Percentiles rank a stretch among this genome's conserved stretches.
Conservation (phyloP, 176 grass and related monocot genomes). For the Triticum turgidum region DNA sequence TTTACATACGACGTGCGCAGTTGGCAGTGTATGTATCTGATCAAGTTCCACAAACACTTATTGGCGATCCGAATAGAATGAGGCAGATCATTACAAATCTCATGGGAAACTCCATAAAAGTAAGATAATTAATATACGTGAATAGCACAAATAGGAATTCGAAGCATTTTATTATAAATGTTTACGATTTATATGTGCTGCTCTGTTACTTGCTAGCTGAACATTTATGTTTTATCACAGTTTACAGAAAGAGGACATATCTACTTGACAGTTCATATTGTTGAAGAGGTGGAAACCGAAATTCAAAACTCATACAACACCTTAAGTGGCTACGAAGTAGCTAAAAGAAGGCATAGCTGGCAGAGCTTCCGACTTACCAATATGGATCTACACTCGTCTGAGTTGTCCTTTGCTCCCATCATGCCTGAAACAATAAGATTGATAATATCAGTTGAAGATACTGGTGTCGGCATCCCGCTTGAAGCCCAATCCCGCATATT, state of each 20-base stretch:
- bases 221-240: conserved; percentile 42
- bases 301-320: conserved; percentile 53
- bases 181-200: background rate
- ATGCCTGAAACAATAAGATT: conserved; percentile 71
- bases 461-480: conserved; percentile 79
- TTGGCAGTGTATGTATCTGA: conserved; percentile 90
- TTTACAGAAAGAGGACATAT: conserved; percentile 96
- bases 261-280: conserved; percentile 90
- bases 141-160: conserved; percentile 11
- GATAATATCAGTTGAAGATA: conserved; percentile 97
- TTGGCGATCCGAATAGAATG: conserved; percentile 85
- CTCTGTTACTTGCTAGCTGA: conserved; percentile 25
- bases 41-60: conserved; percentile 79
- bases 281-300: conserved; percentile 73
- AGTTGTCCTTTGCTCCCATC: conserved; percentile 41
- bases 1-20: conserved; percentile 32
- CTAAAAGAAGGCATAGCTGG: conserved; percentile 65
- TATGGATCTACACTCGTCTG: conserved; percentile 45
- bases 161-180: background rate
- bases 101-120: conserved; percentile 95
- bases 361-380: conserved; percentile 60
- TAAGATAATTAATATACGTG: conserved; percentile 40
- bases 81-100: conserved; percentile 99
- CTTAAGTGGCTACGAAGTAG: conserved; percentile 71
- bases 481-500: conserved; percentile 89